Evolutionary conservation across 345 rosid genomes (phyloP).

Genomic region (Hibiscus mutabilis): DNA sequence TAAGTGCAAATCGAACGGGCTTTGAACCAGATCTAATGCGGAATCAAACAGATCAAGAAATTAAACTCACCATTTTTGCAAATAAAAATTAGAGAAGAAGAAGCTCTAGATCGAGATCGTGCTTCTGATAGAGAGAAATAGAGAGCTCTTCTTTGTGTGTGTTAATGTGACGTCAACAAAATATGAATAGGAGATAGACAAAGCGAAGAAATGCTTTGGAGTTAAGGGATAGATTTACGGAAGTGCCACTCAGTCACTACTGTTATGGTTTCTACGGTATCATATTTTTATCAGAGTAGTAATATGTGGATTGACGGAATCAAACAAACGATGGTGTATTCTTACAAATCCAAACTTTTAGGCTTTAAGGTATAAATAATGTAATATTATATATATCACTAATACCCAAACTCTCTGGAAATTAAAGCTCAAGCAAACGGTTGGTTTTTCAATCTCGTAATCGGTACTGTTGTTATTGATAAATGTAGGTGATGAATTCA

Average conservation of each 20-base stretch:
- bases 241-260: conserved; percentile 4
- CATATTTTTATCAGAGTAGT: not conserved
- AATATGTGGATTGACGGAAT: not conserved
- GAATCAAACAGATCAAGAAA: conserved; percentile 8
- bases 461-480: no score
- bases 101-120: conserved; percentile 12
- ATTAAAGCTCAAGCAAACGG: no score
- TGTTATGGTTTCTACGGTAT: not conserved
- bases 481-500: conserved; percentile 23
- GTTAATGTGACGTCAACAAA: not conserved
- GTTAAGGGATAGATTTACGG: conserved; percentile 10
- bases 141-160: not conserved
- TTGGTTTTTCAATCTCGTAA: no score
- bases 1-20: conserved; percentile 1
- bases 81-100: not conserved
- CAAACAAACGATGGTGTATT: no score
- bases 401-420: no score
- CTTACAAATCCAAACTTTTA: no score
- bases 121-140: not conserved
- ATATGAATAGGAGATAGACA: not conserved
- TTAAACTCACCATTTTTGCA: conserved; percentile 17
- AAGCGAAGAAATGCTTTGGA: not conserved
- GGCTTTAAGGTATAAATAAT: no score
- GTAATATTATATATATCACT: no score
- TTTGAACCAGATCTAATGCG: conserved; percentile 18